These are phyloP conservation scores for Xylariales sp. DNA, from an alignment of 2,329 filamentous ascomycete genomes.

Conservation along the genomic window DNA sequence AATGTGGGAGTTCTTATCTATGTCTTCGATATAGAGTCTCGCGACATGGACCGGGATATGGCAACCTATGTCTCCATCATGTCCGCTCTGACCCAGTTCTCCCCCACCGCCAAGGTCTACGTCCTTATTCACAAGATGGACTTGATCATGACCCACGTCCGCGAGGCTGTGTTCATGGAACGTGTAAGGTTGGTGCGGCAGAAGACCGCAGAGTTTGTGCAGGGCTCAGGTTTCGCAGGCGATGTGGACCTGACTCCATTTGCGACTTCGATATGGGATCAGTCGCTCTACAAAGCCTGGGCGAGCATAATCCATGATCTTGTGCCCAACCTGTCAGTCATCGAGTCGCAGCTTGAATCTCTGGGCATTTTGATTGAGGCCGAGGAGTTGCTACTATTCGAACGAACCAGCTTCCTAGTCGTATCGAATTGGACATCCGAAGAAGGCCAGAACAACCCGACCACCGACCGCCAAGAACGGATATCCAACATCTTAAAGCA, in stretches of 20 bases:
- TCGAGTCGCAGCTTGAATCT: slow-evolving; percentile 79
- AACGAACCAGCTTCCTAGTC: slow-evolving; percentile 91
- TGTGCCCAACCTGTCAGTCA: slow-evolving; percentile 86
- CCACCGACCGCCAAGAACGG: slow-evolving; percentile 85
- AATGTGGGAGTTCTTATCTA: slow-evolving; percentile 97
- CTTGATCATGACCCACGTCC: slow-evolving; percentile 74
- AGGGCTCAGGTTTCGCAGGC: slow-evolving; percentile 31
- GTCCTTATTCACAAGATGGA: slow-evolving; percentile 99
- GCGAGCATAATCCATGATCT: slow-evolving; percentile 96
- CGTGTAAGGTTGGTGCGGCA: slow-evolving; percentile 71
- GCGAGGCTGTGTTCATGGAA: slow-evolving; percentile 79
- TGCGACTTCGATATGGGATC: slow-evolving; percentile 97
- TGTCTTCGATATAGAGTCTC: slow-evolving; percentile 97
- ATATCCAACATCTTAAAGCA: slow-evolving; percentile 98
- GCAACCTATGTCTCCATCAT: slow-evolving; percentile 91
- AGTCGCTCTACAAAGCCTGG: slow-evolving; percentile 97
- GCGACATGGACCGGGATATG: slow-evolving; percentile 89
- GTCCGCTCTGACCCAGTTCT: slow-evolving; percentile 81
- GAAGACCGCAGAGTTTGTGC: slow-evolving; percentile 58
- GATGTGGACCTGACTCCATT: slow-evolving; percentile 77
- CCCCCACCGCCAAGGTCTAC: slow-evolving; percentile 76
- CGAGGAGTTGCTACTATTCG: slow-evolving; percentile 90
- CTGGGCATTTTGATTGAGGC: slow-evolving; percentile 84
- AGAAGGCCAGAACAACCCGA: slow-evolving; percentile 75
- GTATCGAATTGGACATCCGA: slow-evolving; percentile 86